Conservation (phyloP, 352 stramenopile species). For the Phytopythium ostracodes region DNA sequence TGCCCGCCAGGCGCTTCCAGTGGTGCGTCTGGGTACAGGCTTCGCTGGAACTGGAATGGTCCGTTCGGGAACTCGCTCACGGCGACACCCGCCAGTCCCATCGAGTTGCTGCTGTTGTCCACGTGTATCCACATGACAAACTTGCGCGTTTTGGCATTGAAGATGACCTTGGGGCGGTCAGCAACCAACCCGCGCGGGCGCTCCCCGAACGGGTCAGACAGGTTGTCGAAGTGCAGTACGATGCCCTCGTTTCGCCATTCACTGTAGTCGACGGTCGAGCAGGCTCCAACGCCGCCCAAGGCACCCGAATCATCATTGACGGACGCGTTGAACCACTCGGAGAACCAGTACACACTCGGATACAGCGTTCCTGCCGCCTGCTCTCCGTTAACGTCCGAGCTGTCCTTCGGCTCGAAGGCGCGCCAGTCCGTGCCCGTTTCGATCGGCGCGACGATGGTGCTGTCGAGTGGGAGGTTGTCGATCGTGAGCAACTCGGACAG, state of each 20-base stretch:
- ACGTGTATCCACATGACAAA: conserved; percentile 98
- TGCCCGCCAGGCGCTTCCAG: conserved; percentile 65
- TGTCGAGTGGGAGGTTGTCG: conserved; percentile 42
- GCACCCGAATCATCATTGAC: conserved; percentile 6
- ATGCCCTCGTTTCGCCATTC: conserved; percentile 94
- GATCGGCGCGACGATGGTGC: conserved; percentile 43
- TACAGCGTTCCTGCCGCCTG: neutral
- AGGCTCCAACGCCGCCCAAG: conserved; percentile 87
- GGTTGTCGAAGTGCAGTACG: conserved; percentile 92
- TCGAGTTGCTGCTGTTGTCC: conserved; percentile 80
- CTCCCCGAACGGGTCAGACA: conserved; percentile 87
- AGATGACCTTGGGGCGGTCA: conserved; percentile 91
- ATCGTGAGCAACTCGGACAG: conserved; percentile 52
- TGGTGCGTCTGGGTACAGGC: conserved; percentile 92
- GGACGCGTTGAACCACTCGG: conserved; percentile 42
- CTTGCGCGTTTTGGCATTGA: conserved; percentile 74
- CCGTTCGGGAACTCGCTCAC: conserved; percentile 88
- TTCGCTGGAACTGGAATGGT: conserved; percentile 88
- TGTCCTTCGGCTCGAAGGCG: conserved; percentile 10
- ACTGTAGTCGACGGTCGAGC: conserved; percentile 90
- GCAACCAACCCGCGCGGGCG: conserved; percentile 34
- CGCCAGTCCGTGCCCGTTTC: conserved; percentile 50
- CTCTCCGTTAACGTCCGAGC: conserved; percentile 1
- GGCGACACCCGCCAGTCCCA: conserved; percentile 90
- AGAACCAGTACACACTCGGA: conserved; percentile 72